A percentile compares a stretch with the other conserved stretches of the same genome.
Evolutionary conservation across 495 filamentous ascomycete genomes (phyloP).

Genomic region (Penicillium verhagenii): DNA sequence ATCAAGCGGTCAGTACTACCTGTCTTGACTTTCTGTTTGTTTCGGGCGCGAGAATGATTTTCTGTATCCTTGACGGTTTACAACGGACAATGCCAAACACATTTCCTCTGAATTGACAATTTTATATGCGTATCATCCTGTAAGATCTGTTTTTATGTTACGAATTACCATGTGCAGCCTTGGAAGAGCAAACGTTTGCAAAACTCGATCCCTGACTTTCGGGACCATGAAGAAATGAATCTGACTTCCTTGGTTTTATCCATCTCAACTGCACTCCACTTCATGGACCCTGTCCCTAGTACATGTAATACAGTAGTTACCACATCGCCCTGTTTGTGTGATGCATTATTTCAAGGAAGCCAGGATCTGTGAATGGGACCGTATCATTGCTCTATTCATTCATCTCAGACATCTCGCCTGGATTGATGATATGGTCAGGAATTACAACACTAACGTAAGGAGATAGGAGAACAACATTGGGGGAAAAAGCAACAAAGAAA

Average conservation of each 20-base stretch:
- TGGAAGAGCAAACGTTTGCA: too few relatives aligned
- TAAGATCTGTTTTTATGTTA: too few relatives aligned
- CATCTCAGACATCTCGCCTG: conserved; percentile 10
- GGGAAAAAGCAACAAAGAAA: conserved; percentile 9
- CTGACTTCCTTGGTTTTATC: too few relatives aligned
- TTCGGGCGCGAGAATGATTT: conserved; percentile 11
- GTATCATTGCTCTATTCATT: conserved; percentile 12
- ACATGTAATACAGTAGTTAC: too few relatives aligned
- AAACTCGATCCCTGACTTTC: too few relatives aligned
- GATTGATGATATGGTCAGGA: conserved; percentile 10
- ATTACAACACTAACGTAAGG: conserved; percentile 14
- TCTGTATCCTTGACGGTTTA: conserved; percentile 18
- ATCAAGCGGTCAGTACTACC: conserved; percentile 27
- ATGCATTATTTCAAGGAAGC: not conserved
- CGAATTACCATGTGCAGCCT: too few relatives aligned
- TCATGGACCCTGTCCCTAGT: too few relatives aligned
- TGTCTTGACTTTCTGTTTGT: conserved; percentile 7
- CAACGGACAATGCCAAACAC: conserved; percentile 24
- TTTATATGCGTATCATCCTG: not conserved
- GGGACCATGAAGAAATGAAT: too few relatives aligned
- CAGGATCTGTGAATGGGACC: not conserved
- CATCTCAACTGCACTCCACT: too few relatives aligned
- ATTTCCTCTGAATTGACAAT: not conserved
- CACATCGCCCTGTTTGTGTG: too few relatives aligned
- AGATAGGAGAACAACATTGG: conserved; percentile 8